Percentiles rank a stretch among this genome's conserved stretches.
These are phyloP conservation scores for Trichophyton simii DNA, from an alignment of 2,329 filamentous ascomycete genomes.

Conservation along the genomic window DNA sequence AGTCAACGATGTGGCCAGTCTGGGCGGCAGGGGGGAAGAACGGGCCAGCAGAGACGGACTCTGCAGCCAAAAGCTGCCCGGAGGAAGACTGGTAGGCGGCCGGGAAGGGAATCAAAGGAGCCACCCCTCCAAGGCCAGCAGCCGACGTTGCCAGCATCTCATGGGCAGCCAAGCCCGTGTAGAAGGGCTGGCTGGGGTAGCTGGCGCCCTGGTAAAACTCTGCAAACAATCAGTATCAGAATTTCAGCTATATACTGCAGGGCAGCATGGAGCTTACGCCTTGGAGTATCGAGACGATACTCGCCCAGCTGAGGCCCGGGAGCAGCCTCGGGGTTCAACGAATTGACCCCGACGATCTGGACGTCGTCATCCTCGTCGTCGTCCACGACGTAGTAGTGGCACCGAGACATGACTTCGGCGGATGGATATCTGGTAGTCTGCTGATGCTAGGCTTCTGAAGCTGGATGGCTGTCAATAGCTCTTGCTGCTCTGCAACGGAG, in stretches of 20 bases:
- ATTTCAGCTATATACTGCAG: background rate
- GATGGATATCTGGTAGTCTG: too few species aligned
- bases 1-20: background rate
- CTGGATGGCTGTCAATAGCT: background rate
- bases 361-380: slow-evolving; percentile 3
- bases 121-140: background rate
- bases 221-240: background rate
- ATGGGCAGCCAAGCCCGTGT: background rate
- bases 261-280: background rate
- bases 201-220: background rate
- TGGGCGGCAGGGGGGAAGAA: too few species aligned
- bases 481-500: background rate
- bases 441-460: too few species aligned
- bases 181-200: background rate
- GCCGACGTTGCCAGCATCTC: background rate
- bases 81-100: background rate
- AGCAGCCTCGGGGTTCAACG: background rate
- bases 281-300: background rate
- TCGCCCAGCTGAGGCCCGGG: background rate
- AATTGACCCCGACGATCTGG: slow-evolving; percentile 2
- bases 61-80: background rate
- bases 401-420: background rate
- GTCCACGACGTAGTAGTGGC: background rate
- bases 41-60: background rate
- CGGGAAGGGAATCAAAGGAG: background rate